Evolutionary conservation across 306 rosid species (phyloP).

Genomic region (Pterocarpus santalinus): DNA sequence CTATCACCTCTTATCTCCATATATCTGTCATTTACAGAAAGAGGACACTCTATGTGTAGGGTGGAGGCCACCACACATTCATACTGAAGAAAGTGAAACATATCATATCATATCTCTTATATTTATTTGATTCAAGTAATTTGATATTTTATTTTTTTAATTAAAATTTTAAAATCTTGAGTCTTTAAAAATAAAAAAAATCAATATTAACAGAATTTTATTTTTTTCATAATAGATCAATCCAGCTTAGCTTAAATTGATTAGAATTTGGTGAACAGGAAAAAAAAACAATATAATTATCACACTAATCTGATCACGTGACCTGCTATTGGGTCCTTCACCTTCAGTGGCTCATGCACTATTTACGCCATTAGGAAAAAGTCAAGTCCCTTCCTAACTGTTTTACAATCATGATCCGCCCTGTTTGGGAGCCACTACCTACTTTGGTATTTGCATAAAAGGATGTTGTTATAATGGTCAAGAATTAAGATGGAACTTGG

Average conservation of each 20-base stretch:
- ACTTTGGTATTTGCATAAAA: neutral
- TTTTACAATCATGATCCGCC: constrained; percentile 42
- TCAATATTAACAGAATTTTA: too few species aligned
- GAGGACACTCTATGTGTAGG: neutral
- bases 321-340: constrained; percentile 43
- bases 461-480: too few species aligned
- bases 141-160: too few species aligned
- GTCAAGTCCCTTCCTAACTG: constrained; percentile 25
- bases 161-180: too few species aligned
- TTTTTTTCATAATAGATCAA: too few species aligned
- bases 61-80: constrained; percentile 45
- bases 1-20: neutral
- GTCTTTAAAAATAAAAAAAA: too few species aligned
- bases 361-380: constrained; percentile 43
- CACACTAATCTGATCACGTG: constrained; percentile 40
- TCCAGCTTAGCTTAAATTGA: too few species aligned
- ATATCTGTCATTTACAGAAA: neutral
- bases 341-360: constrained; percentile 42
- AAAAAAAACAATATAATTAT: constrained; percentile 10
- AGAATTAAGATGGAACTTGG: too few species aligned
- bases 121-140: too few species aligned
- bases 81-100: constrained; percentile 23
- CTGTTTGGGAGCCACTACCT: constrained; percentile 40
- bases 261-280: too few species aligned
- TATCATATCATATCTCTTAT: too few species aligned